These are phyloP conservation scores for Acanthochlamys bracteata DNA, from an alignment of 106 monocot genomes.

Conservation along the genomic window DNA sequence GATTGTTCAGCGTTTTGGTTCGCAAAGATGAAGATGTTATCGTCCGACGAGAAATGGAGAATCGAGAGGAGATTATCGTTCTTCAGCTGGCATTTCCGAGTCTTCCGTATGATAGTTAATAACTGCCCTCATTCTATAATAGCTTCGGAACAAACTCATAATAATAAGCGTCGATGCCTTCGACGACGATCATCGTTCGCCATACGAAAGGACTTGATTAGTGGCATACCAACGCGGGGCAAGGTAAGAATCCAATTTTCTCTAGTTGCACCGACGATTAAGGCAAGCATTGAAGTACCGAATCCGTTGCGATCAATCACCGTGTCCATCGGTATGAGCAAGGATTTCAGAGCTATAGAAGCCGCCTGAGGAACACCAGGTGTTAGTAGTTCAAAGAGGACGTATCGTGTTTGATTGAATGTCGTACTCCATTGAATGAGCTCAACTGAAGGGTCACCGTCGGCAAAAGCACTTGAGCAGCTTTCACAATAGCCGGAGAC, in stretches of 20 bases:
- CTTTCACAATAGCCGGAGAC: conserved; percentile 20
- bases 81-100: no score
- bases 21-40: no score
- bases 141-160: no score
- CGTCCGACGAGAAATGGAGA: no score
- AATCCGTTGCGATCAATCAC: conserved; percentile 22
- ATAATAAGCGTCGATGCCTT: conserved; percentile 9
- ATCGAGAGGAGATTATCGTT: no score
- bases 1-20: no score
- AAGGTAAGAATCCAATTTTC: conserved; percentile 13
- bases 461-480: not conserved
- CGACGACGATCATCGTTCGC: conserved; percentile 30
- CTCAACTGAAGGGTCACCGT: conserved; percentile 15
- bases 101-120: no score
- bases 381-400: conserved; percentile 24
- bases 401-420: conserved; percentile 22
- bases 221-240: conserved; percentile 40
- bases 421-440: conserved; percentile 33
- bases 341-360: conserved; percentile 33
- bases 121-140: no score
- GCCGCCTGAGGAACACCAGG: conserved; percentile 47
- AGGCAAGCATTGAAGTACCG: conserved; percentile 33
- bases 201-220: conserved; percentile 33
- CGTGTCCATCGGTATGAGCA: conserved; percentile 39
- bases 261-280: conserved; percentile 10